Evolutionary conservation across 1,139 yeast species (phyloP), one percentile per base, ranked within the genome.

Genomic region (Nakaseomyces glabratus): DNA sequence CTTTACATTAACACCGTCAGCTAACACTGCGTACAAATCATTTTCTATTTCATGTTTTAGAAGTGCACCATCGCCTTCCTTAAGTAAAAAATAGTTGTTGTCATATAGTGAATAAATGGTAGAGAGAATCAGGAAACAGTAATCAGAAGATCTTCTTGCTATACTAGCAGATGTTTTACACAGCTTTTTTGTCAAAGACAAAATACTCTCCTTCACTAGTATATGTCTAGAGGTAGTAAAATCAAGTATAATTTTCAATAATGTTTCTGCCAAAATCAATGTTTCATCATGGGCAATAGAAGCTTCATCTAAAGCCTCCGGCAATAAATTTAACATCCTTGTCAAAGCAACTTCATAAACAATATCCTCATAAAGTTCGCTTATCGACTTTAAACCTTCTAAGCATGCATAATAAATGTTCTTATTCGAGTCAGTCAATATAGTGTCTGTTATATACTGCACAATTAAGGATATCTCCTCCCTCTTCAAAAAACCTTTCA

Each of bases 331-430:
- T 24, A 84, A 55, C 36, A 86, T 61, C 20, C 64, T 65, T 1
- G 88, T 82, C 35, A 84, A 63, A 1, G 82, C 66, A 5, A 70
- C 65, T 21, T 75, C 79, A 20, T 76, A 57, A 1, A 86, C 68
- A 2, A 72, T 47, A 13, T 61, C 55, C 3, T 73, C 65, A 35
- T 66, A 57, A 3, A 49, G 45, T 24, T 52, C 52, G 33, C 58
- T 51, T 4, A 82, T 60, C 2, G 58, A 58, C n/a, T 69, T 65
- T 37, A 85, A 57, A 0, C 85, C 75, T 11, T 61, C 64, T 22
- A 81, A 54, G 8, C 71, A 65, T 1, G 68, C 62, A 26, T 61
- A 55, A 35, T 60, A 63, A 4, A 68, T 62, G 29, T 61, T 63
- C 20, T 58, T 57, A 34, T 63, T 61, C 17, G 62, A 65, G 28